Evolutionary conservation across 306 rosid species (phyloP).

Genomic region (Neltuma alba): DNA sequence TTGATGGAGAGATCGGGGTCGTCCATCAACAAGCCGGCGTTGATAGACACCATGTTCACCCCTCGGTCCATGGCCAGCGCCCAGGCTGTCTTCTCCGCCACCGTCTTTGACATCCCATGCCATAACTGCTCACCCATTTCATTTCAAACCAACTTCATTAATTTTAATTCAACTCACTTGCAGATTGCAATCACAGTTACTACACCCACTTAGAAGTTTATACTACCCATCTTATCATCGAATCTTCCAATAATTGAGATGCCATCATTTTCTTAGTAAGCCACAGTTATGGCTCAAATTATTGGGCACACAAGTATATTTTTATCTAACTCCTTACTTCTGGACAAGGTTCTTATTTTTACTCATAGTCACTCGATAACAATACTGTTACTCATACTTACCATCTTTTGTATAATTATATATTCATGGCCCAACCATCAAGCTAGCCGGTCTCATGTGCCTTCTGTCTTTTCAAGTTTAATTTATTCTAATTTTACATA

Average conservation of each 20-base stretch:
- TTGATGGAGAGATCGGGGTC: constrained; percentile 52
- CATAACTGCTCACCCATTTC: constrained; percentile 55
- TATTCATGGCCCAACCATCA: not conserved
- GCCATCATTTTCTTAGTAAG: not conserved
- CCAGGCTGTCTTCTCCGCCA: constrained; percentile 85
- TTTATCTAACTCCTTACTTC: not conserved
- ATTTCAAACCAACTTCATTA: not conserved
- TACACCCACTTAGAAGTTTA: too few relatives aligned
- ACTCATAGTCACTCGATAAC: too few relatives aligned
- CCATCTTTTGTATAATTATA: too few relatives aligned
- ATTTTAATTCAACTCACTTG: not conserved
- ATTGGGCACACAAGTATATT: too few relatives aligned
- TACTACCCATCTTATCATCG: not conserved
- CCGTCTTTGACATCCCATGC: constrained; percentile 90
- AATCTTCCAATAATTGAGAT: not conserved
- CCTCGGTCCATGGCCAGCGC: constrained; percentile 93
- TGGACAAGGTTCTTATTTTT: too few relatives aligned
- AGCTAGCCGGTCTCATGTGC: not conserved
- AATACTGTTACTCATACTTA: too few relatives aligned
- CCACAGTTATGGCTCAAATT: not conserved
- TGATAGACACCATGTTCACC: constrained; percentile 75
- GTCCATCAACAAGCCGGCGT: constrained; percentile 54
- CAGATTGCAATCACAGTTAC: too few relatives aligned
- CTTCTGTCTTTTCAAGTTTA: not conserved
- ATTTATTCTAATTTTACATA: not conserved